These are phyloP conservation scores for Globisporangium polare DNA, from an alignment of 352 stramenopile species.

Conservation along the genomic window DNA sequence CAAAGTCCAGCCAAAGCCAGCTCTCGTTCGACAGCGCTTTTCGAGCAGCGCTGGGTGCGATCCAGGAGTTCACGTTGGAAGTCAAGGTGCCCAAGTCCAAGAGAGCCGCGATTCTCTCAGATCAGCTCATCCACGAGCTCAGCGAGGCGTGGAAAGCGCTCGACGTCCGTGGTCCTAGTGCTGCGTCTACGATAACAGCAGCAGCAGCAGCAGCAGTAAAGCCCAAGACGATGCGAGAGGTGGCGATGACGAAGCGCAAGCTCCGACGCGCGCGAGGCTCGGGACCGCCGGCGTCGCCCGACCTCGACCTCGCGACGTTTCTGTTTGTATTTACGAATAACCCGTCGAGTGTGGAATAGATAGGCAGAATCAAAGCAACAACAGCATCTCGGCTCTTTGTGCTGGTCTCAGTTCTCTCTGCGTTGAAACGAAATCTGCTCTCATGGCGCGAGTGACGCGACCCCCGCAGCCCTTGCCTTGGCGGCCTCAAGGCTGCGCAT, in stretches of 20 bases:
- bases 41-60: background rate
- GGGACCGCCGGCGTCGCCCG: background rate
- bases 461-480: conserved; percentile 6
- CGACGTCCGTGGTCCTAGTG: background rate
- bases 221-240: conserved; percentile 14
- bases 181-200: background rate
- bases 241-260: conserved; percentile 35
- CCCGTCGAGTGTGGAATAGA: conserved; percentile 5
- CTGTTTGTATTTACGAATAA: conserved; percentile 29
- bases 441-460: background rate
- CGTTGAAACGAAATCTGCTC: background rate
- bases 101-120: conserved; percentile 12
- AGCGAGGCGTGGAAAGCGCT: conserved; percentile 24
- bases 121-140: conserved; percentile 16
- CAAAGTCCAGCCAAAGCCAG: background rate
- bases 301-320: conserved; percentile 21
- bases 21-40: conserved; percentile 14
- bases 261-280: conserved; percentile 15
- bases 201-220: background rate
- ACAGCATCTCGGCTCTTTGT: background rate
- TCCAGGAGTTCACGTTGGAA: conserved; percentile 18
- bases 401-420: background rate
- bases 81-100: conserved; percentile 12
- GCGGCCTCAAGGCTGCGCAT: conserved; percentile 67
- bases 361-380: background rate